Percentiles rank a stretch among this genome's conserved stretches.
Conservation (phyloP, 768 basidiomycete species). For the Trametes sanguinea region DNA sequence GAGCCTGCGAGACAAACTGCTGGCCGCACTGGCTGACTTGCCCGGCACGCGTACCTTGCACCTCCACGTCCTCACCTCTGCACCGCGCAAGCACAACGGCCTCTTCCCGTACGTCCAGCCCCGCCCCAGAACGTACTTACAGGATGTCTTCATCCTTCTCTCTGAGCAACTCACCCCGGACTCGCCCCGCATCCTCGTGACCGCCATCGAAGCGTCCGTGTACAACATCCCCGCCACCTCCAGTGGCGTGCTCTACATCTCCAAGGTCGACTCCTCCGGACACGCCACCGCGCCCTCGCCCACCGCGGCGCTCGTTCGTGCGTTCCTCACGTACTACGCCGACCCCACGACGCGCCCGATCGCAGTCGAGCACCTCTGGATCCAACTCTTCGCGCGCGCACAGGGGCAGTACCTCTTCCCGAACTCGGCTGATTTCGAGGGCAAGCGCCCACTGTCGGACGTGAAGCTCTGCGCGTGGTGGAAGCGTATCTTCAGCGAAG, state of each 20-base stretch:
- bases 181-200: slow-evolving; percentile 61
- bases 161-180: slow-evolving; percentile 58
- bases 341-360: slow-evolving; percentile 65
- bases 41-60: slow-evolving; percentile 75
- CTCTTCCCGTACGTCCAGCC: slow-evolving; percentile 78
- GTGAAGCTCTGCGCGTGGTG: slow-evolving; percentile 89
- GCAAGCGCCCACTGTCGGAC: slow-evolving; percentile 78
- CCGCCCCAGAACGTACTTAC: slow-evolving; percentile 64
- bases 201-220: slow-evolving; percentile 76
- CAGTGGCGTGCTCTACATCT: slow-evolving; percentile 80
- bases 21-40: slow-evolving; percentile 53
- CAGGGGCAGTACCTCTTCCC: slow-evolving; percentile 95
- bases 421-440: slow-evolving; percentile 68
- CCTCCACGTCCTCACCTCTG: slow-evolving; percentile 71
- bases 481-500: slow-evolving; percentile 70
- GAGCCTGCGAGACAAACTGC: slow-evolving; percentile 62
- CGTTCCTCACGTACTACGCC: slow-evolving; percentile 65
- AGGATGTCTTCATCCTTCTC: slow-evolving; percentile 77
- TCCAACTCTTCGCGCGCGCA: slow-evolving; percentile 89
- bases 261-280: slow-evolving; percentile 94
- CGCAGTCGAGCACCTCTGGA: slow-evolving; percentile 59
- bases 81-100: slow-evolving; percentile 63
- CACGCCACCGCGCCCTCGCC: slow-evolving; percentile 65
- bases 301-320: slow-evolving; percentile 65
- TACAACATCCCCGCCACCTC: slow-evolving; percentile 73